Evolutionary conservation across 2,329 filamentous ascomycete genomes (phyloP), one percentile per base, ranked within the genome.

Genomic region (Ascochyta fabae): DNA sequence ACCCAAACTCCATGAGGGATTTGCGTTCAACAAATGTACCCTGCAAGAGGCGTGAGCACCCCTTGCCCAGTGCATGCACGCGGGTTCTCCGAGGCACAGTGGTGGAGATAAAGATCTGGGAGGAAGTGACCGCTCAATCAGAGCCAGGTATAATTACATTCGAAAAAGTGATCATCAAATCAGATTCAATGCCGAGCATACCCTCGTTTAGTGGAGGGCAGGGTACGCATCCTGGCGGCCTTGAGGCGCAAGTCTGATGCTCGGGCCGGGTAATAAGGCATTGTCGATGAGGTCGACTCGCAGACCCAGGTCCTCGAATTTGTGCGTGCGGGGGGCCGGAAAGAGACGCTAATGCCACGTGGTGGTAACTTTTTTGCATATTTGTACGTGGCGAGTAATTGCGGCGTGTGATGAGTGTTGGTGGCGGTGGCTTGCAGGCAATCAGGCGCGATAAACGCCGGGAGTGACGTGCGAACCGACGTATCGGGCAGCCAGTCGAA

Each of bases 361-460:
- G 53, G 53, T 47, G 12, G 19, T 16, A 24, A n/a, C 15, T 33
- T 9, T n/a, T 22, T 24, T 55, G 52, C 41, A 55, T 15, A 27
- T 43, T 33, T 36, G 44, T 35, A 22, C 39, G 44, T 48, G 23
- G 44, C 23, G 24, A 47, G 42, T 22, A 42, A 36, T 23, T 47
- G 42, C 36, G 24, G 41, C 33, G 43, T 38, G 35, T 46, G 47
- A 48, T 47, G 19, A 23, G 33, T 56, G 43, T 50, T 56, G 53
- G 48, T 56, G 53, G 53, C 53, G 53, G 48, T 56, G 53, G 53
- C 53, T 56, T 56, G 47, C 53, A 56, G 47, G 48, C 24, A 22
- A 16, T 26, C 53, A 56, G 53, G 27, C 53, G 53, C 53, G 53
- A 27, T 40, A 27, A 13, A 31, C 53, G 53, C 47, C 35, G 12